Percentiles rank a stretch among this genome's conserved stretches.
Conservation (phyloP, 352 stramenopile species). For the Pythium aphanidermatum region DNA sequence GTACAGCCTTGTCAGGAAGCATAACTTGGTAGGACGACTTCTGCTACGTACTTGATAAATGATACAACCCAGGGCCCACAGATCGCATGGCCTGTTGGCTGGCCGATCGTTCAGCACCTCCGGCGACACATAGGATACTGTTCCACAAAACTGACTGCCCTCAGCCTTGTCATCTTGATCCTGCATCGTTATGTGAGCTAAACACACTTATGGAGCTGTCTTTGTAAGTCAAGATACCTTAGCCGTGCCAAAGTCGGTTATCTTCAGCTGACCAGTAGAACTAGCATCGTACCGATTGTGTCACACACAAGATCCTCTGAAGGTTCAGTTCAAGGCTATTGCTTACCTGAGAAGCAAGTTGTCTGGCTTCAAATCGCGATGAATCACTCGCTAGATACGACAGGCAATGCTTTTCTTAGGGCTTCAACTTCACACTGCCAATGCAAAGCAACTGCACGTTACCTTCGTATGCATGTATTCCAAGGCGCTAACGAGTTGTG, state of each 20-base stretch:
- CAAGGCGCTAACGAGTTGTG: slow-evolving; percentile 91
- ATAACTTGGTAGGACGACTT: no score
- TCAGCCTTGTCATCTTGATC: slow-evolving; percentile 56
- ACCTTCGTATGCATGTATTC: slow-evolving; percentile 93
- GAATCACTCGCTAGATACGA: slow-evolving; percentile 85
- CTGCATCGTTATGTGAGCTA: slow-evolving; percentile 25
- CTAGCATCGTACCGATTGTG: slow-evolving; percentile 17
- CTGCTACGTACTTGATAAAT: slow-evolving; percentile 70
- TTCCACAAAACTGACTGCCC: slow-evolving; percentile 79
- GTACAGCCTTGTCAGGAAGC: no score
- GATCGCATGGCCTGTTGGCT: slow-evolving; percentile 70
- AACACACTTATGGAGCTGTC: no score
- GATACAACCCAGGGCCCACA: slow-evolving; percentile 90
- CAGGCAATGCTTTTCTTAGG: not conserved
- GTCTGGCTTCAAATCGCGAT: slow-evolving; percentile 95
- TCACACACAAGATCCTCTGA: no score
- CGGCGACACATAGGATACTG: slow-evolving; percentile 88
- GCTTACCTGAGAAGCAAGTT: slow-evolving; percentile 79
- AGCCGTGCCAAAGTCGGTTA: slow-evolving; percentile 88
- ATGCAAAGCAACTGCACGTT: slow-evolving; percentile 3
- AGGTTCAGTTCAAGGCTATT: no score
- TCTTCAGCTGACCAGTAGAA: slow-evolving; percentile 78
- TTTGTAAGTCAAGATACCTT: no score
- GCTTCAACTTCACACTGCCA: no score
- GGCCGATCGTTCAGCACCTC: slow-evolving; percentile 86